A percentile compares a stretch with the other conserved stretches of the same genome.
These are phyloP conservation scores for Trichomonas vaginalis DNA, from an alignment of 208 protist species.

Conservation along the genomic window DNA sequence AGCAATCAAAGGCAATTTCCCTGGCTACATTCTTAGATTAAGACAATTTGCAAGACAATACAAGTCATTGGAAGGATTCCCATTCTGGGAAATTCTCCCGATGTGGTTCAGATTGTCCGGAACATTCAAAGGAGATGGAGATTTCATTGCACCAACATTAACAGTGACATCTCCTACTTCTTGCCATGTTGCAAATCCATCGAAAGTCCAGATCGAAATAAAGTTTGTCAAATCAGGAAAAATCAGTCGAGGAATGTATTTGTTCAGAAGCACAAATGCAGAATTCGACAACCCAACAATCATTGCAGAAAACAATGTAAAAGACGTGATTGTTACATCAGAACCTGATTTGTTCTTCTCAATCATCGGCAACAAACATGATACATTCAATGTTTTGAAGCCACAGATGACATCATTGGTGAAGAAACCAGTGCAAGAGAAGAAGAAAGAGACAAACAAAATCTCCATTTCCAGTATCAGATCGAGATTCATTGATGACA, in stretches of 20 bases:
- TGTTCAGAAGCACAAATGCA: not conserved
- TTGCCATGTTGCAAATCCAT: not conserved
- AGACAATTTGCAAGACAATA: not conserved
- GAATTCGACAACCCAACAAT: not conserved
- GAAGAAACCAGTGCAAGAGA: not conserved
- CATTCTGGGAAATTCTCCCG: not conserved
- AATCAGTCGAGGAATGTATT: not conserved
- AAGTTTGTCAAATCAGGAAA: not conserved
- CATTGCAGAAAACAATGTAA: not conserved
- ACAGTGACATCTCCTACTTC: no score
- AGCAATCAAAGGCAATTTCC: not conserved
- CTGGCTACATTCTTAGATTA: not conserved
- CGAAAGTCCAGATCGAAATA: not conserved
- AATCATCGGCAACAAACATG: not conserved
- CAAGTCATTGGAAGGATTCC: not conserved
- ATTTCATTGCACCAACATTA: not conserved
- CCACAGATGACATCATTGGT: not conserved
- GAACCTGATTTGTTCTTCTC: not conserved
- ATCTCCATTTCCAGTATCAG: not conserved
- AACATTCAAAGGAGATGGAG: not conserved
- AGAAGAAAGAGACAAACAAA: not conserved
- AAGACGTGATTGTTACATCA: not conserved
- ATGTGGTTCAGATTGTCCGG: not conserved
- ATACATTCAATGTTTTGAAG: not conserved
- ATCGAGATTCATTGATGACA: not conserved